Base-by-base conservation (phyloP, 73 alveolate genomes). In the Blepharisma stoltei region DNA sequence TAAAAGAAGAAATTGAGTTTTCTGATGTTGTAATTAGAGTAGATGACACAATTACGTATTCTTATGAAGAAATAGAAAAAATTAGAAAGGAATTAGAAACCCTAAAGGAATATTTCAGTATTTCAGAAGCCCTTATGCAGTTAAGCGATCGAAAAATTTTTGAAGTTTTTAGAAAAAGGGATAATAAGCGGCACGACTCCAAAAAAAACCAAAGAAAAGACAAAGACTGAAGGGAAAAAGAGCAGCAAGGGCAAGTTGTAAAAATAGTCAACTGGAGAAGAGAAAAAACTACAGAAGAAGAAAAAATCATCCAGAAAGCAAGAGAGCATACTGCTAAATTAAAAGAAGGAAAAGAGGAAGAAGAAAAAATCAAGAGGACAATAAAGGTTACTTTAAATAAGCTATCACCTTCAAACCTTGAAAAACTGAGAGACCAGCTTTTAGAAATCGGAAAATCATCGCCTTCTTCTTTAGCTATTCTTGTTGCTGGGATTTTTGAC, bases 231-330 rank as follows among this genome's bases (percentile, higher is more conserved):
- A 32, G 41, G 41, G 41, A 32, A 32, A 32, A 32, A 3, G 41
- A 32, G 41, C 41, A 32, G 41, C 41, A 32, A 32, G 41, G 41
- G 41, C 41, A 60, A 5, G 46, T 25, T 8, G 45, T 25, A 1
- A 8, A 25, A n/a, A 60, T 8, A 25, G 18, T 60, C 3, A 60
- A 8, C 5, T 60, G 73, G 79, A 11, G 79, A 18, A 69, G 45
- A 43, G 65, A 18, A 38, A 69, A 69, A 44, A 38, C 79, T 14
- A 9, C 23, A 38, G 65, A 69, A 38, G 79, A 69, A 69, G 54
- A 69, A 43, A 69, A 69, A 69, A 69, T 44, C 55, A 44, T 18
- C n/a, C 54, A 69, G n/a, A 44, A 44, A 69, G 79, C 79, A 18
- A 46, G 27, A 69, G 79, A 23, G 11, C 27, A 46, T 4, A 44